Evolutionary conservation across 257 asterid genomes (phyloP), one percentile per base, ranked within the genome.

Genomic region (Cruciata laevipes): DNA sequence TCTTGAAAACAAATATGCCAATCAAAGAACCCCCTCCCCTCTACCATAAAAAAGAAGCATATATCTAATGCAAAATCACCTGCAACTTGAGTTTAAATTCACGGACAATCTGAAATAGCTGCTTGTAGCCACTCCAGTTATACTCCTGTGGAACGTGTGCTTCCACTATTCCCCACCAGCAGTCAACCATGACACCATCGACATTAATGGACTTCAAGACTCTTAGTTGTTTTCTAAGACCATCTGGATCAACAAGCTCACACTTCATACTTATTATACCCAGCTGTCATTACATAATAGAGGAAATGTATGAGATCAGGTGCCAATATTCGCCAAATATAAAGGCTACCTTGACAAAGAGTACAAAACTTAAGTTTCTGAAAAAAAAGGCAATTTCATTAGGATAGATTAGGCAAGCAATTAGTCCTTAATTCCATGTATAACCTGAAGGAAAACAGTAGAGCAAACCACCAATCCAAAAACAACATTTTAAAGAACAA

Each of bases 121-220:
- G 77, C 83, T 72, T 87, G 88, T 92, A 92, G 74, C 98, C 98
- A 77, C 75, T 87, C 98, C 98, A 92, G 77, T 92, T 87, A 81
- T 92, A 92, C 77, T 84, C 90, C 67, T 83, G 97, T 20, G 98
- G 98, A 73, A 80, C 88, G 80, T 85, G 87, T 12, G 97, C 94
- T 81, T 92, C 98, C 64, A 92, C 98, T 42, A 89, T 77, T 61
- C 98, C 98, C 98, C 98, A 92, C 98, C 98, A 92, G 82, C 99
- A 93, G 78, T 93, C 95, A 69, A 90, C 92, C 88, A 82, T 77
- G 68, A 90, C 76, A 33, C 99, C 97, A 75, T 93, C 96, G 47
- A 90, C 78, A 40, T 84, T 85, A 25, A 83, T 55, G 61, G 95
- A 86, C 81, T 90, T 90, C 83, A 90, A 79, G 72, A 82, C 69